Conservation (phyloP, 1,139 yeast species). For the Blastobotrys aristatus region DNA sequence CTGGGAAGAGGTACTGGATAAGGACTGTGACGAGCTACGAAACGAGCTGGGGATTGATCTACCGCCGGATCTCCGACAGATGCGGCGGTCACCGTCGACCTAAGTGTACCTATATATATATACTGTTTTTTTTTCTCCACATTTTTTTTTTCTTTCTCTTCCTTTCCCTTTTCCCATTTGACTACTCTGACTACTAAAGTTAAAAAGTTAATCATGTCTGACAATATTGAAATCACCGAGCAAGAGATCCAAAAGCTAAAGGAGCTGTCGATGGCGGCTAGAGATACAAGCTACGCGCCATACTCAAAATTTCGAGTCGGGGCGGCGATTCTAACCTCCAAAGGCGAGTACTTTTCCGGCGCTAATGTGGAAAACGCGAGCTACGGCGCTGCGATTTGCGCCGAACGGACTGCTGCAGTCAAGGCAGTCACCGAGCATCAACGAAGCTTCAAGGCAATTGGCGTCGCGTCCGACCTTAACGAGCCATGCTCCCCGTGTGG, state of each 20-base stretch:
- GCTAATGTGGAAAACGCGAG: slow-evolving; percentile 94
- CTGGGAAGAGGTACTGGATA: slow-evolving; percentile 83
- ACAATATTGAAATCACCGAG: slow-evolving; percentile 11
- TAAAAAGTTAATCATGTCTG: too few species aligned
- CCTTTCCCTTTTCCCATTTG: background rate
- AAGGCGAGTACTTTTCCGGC: slow-evolving; percentile 54
- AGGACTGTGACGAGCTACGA: slow-evolving; percentile 69
- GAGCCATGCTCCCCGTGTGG: slow-evolving; percentile 85
- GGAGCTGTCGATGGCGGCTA: slow-evolving; percentile 21
- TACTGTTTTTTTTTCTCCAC: background rate
- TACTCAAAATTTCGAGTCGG: slow-evolving; percentile 89
- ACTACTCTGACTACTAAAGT: background rate
- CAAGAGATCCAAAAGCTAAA: slow-evolving; percentile 15
- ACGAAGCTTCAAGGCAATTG: slow-evolving; percentile 53
- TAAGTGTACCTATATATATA: background rate
- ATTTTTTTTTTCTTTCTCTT: slow-evolving; percentile 1
- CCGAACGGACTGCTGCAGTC: slow-evolving; percentile 76
- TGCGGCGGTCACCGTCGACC: slow-evolving; percentile 37
- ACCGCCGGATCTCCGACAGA: slow-evolving; percentile 69
- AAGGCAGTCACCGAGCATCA: slow-evolving; percentile 57
- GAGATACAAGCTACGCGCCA: slow-evolving; percentile 60
- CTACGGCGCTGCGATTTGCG: slow-evolving; percentile 85
- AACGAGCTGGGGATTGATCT: slow-evolving; percentile 64
- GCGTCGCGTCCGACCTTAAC: slow-evolving; percentile 60
- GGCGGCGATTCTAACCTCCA: slow-evolving; percentile 55